A percentile compares a stretch with the other conserved stretches of the same genome.
Evolutionary conservation across 371 early-diverging fungal genomes (phyloP).

Genomic region (Syncephalastrum monosporum): DNA sequence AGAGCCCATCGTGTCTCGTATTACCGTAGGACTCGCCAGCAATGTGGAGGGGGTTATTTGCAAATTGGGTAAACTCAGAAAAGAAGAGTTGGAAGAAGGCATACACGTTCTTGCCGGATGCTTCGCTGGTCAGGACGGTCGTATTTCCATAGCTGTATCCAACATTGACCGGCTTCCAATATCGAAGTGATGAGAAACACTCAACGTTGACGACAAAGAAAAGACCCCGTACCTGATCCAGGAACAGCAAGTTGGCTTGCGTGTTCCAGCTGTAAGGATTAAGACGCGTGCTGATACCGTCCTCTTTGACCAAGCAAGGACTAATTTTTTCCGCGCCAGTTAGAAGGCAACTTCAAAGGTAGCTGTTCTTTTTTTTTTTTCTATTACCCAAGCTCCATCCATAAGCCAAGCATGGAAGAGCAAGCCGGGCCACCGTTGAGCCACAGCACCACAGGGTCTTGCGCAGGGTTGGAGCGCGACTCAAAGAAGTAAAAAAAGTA

Average conservation of each 20-base stretch:
- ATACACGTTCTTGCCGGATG: slow-evolving; percentile 60
- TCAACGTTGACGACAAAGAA: not conserved
- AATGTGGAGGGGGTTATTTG: slow-evolving; percentile 35
- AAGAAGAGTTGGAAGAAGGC: slow-evolving; percentile 74
- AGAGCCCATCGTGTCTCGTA: not conserved
- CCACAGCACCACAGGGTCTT: slow-evolving; percentile 80
- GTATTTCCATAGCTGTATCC: slow-evolving; percentile 77
- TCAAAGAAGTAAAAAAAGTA: slow-evolving; percentile 89
- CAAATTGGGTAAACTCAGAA: slow-evolving; percentile 50
- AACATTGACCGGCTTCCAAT: slow-evolving; percentile 59
- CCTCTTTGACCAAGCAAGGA: slow-evolving; percentile 61
- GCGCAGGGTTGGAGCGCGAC: slow-evolving; percentile 65
- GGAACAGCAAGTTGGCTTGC: slow-evolving; percentile 78
- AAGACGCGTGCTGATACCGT: slow-evolving; percentile 52
- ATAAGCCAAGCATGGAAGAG: slow-evolving; percentile 71
- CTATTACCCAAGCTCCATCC: slow-evolving; percentile 72
- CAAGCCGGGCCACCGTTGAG: slow-evolving; percentile 83
- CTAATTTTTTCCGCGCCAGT: slow-evolving; percentile 16
- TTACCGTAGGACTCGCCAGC: slow-evolving; percentile 65
- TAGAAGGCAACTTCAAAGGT: no score
- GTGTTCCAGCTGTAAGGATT: slow-evolving; percentile 81
- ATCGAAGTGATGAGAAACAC: not conserved
- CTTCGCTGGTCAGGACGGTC: slow-evolving; percentile 46
- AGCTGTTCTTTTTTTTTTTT: no score
- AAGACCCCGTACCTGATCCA: slow-evolving; percentile 63